Base-by-base conservation (phyloP, 2,329 filamentous ascomycete species). In the Aspergillus proliferans region DNA sequence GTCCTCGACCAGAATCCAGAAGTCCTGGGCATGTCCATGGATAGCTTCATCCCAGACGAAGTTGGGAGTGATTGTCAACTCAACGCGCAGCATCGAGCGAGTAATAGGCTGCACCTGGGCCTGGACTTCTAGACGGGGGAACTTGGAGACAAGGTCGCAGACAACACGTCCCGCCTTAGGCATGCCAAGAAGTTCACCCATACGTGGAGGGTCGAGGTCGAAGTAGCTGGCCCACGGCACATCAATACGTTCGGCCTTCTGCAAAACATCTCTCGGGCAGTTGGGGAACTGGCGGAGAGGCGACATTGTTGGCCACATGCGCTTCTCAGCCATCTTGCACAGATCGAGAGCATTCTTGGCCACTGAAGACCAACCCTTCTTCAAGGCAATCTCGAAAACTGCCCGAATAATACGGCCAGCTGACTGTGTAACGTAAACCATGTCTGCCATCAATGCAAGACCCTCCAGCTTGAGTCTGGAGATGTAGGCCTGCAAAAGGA, bases 261-360 rank as follows among this genome's bases (percentile, higher is more conserved):
- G 84, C 44, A 97, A 76, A 47, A 97, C 88, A 50, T 97, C 92
- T 38, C 83, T 78, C 3, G 91, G 84, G 63, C 90, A 95, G 36
- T 76, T 74, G 3, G 86, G 82, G 64, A 98, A 98, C 63, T 98
- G 93, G 47, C 93, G 83, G 28, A 98, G 77, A 9, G 94, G 93
- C 34, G 89, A 88, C 93, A 97, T 98, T 5, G 92, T 97, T 12
- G 92, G 91, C 93, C 93, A 98, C 94, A 98, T 98, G 45, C 94
- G 82, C 77, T 95, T 95, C 75, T 98, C 93, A 0, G 92, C 93
- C 89, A 95, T 97, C 75, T 98, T 98, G 74, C 94, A 98, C 47
- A 98, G 79, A 60, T 95, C 88, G 39, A 98, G 76, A 0, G 93
- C 91, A 53, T 87, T 89, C 73, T 93, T 95, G 7, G 93, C 88